These are phyloP conservation scores for Quercus cerris DNA, from an alignment of 306 rosid genomes.

Conservation along the genomic window DNA sequence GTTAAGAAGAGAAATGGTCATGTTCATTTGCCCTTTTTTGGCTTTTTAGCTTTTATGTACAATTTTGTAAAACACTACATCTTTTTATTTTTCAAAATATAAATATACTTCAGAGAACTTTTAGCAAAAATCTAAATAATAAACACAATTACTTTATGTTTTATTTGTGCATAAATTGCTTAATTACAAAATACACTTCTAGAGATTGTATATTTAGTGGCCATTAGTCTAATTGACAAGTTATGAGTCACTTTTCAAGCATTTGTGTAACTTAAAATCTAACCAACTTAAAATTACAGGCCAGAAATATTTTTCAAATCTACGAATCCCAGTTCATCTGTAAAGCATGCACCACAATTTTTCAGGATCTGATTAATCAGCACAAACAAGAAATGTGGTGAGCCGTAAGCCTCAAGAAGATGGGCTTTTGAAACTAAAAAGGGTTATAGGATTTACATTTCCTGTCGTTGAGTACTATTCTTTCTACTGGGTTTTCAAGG, in stretches of 20 bases:
- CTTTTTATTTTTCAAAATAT: too few species aligned
- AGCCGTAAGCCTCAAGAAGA: background rate
- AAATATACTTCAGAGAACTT: fast-evolving
- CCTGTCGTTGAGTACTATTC: background rate
- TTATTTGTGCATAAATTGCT: background rate
- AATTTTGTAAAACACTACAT: too few species aligned
- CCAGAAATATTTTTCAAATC: background rate
- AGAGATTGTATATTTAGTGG: too few species aligned
- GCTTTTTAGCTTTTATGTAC: too few species aligned
- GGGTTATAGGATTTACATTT: background rate
- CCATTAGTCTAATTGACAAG: background rate
- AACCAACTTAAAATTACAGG: background rate
- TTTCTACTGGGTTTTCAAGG: background rate
- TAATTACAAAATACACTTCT: background rate
- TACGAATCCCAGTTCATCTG: background rate
- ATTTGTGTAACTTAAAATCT: background rate
- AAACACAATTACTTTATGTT: background rate
- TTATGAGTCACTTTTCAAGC: background rate
- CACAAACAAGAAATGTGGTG: background rate
- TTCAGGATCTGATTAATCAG: background rate
- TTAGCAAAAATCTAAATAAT: too few species aligned
- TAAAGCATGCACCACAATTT: background rate
- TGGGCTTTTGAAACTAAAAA: background rate
- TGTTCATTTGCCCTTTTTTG: too few species aligned
- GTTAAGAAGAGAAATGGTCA: too few species aligned